Evolutionary conservation across 2,329 filamentous ascomycete genomes (phyloP).

Genomic region (Colletotrichum salicis): DNA sequence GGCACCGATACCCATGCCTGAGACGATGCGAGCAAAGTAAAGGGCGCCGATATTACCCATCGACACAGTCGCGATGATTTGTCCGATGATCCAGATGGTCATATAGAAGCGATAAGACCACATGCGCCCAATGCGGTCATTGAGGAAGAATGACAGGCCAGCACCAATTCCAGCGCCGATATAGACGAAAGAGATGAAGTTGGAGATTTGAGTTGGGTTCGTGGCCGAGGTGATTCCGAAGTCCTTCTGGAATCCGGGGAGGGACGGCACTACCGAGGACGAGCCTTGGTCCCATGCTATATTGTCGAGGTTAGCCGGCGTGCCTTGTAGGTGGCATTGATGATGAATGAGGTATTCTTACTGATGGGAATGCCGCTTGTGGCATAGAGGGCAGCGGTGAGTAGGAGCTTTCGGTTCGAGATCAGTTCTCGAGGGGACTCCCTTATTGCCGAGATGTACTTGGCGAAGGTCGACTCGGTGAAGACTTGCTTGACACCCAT

Average conservation of each 20-base stretch:
- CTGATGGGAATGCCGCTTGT: conserved; percentile 36
- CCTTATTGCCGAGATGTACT: conserved; percentile 35
- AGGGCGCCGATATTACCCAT: conserved; percentile 42
- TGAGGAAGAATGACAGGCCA: conserved; percentile 52
- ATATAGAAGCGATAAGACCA: conserved; percentile 53
- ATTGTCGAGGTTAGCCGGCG: neutral
- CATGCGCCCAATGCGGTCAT: conserved; percentile 50
- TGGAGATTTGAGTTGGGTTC: conserved; percentile 39
- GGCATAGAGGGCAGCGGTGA: conserved; percentile 37
- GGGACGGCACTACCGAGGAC: conserved; percentile 43
- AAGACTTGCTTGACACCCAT: conserved; percentile 22
- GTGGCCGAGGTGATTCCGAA: conserved; percentile 44
- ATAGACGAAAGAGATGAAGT: conserved; percentile 50
- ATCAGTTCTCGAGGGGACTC: conserved; percentile 38
- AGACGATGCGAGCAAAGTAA: conserved; percentile 50
- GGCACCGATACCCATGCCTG: conserved; percentile 51
- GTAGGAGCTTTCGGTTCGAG: conserved; percentile 31
- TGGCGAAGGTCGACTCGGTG: conserved; percentile 21
- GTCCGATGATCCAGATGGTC: conserved; percentile 46
- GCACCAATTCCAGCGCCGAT: conserved; percentile 39
- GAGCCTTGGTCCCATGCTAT: conserved; percentile 17
- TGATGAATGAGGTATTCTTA: neutral
- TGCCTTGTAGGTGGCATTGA: neutral
- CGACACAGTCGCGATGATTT: conserved; percentile 46
- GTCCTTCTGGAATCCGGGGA: conserved; percentile 48